Evolutionary conservation across 129 eudicot genomes (phyloP).

Genomic region (Flaveria linearis): DNA sequence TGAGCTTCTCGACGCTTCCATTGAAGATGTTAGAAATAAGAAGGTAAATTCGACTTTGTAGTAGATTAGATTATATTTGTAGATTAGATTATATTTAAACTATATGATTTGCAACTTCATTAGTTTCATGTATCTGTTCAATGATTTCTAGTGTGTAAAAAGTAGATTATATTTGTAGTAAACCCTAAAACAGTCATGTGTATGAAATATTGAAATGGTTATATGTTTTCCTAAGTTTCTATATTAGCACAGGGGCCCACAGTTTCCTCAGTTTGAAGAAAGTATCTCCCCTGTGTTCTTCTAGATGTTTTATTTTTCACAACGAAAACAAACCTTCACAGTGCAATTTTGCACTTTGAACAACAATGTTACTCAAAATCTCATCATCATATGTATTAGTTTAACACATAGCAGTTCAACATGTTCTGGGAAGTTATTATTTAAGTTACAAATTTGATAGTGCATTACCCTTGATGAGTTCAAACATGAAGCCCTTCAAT

Average conservation of each 20-base stretch:
- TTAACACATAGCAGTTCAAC: not conserved
- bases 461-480: not conserved
- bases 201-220: not conserved
- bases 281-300: not conserved
- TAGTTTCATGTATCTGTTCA: not conserved
- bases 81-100: too few species aligned
- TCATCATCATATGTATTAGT: not conserved
- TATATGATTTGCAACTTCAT: not conserved
- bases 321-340: not conserved
- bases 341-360: not conserved
- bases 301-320: not conserved
- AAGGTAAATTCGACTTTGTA: constrained; percentile 15
- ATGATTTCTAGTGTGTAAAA: not conserved
- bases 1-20: constrained; percentile 16
- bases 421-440: not conserved
- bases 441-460: not conserved
- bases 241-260: not conserved
- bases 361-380: not conserved
- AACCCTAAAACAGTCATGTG: too few species aligned
- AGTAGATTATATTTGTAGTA: not conserved
- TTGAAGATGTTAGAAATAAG: constrained; percentile 9
- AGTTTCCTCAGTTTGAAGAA: not conserved
- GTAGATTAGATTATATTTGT: too few species aligned
- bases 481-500: not conserved
- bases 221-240: not conserved